Percentiles rank a stretch among this genome's conserved stretches.
Conservation (phyloP, 805 yeast species). For the Suhomyces emberorum region DNA sequence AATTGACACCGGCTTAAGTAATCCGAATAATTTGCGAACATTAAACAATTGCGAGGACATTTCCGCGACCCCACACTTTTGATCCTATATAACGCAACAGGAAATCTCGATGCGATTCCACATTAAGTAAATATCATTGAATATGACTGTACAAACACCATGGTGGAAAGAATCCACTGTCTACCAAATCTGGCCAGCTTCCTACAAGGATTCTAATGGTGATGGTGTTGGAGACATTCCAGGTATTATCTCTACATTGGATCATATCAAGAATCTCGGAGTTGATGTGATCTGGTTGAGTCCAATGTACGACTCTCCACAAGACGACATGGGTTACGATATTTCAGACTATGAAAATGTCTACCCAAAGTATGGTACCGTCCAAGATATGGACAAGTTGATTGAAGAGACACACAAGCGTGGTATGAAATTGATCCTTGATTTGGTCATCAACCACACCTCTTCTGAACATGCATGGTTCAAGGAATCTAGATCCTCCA, state of each 20-base stretch:
- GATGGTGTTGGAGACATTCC: slow-evolving; percentile 59
- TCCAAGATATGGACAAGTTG: slow-evolving; percentile 50
- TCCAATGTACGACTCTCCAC: slow-evolving; percentile 58
- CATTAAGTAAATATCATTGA: not conserved
- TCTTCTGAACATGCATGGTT: slow-evolving; percentile 58
- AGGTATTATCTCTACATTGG: slow-evolving; percentile 51
- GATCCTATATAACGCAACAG: too few relatives aligned
- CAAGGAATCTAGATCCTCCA: slow-evolving; percentile 50
- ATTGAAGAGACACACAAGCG: slow-evolving; percentile 46
- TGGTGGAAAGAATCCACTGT: slow-evolving; percentile 60
- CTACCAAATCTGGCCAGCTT: slow-evolving; percentile 61
- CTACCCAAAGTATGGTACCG: slow-evolving; percentile 51
- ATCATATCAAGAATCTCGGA: slow-evolving; percentile 49
- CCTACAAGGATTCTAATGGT: slow-evolving; percentile 55
- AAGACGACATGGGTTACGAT: slow-evolving; percentile 63
- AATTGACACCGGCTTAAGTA: too few relatives aligned
- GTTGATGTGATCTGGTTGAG: slow-evolving; percentile 54
- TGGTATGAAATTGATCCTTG: slow-evolving; percentile 51
- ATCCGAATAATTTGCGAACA: not conserved
- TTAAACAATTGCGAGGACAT: not conserved
- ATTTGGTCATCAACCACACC: slow-evolving; percentile 58
- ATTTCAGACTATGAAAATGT: slow-evolving; percentile 52
- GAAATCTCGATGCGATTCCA: too few relatives aligned
- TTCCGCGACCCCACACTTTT: slow-evolving; percentile 3
- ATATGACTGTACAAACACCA: slow-evolving; percentile 16